Evolutionary conservation across 495 filamentous ascomycete genomes (phyloP), one percentile per base, ranked within the genome.

Genomic region (Pyrenula aspistea): DNA sequence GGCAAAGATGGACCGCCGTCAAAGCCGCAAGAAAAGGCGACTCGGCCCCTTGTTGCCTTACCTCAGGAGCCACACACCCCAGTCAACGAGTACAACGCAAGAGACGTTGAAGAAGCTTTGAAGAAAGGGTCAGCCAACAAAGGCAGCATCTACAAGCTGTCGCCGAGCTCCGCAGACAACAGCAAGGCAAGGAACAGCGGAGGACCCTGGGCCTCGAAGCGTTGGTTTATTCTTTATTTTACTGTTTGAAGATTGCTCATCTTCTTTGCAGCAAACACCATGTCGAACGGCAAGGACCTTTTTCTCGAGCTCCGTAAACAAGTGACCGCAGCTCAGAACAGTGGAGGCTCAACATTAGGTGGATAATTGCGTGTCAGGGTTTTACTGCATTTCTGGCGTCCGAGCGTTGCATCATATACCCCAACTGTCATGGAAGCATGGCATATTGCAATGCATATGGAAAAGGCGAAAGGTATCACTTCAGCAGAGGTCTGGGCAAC

Each of bases 231-330:
- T 25, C 22, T 24, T n/a, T 21, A n/a, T 24, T 50, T 24, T 15
- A n/a, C 15, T 50, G 22, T 24, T 31, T 59, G 11, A 12, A 19
- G 49, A n/a, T 53, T 4, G 52, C 55, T 65, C 24, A 70, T 53
- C 56, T 36, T 19, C 10, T 0, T 0, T 56, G 36, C 60, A 80
- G 77, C 75, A 23, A 78, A 78, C 55, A 68, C 66, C 2, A 80
- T 79, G 77, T 73, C 69, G 8, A 79, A 71, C 56, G 75, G 76
- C 10, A 78, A 76, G 63, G 77, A 80, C 51, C 79, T 80, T 62
- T 79, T 76, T 56, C 60, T 76, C 54, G 77, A 79, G 57, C 70
- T 80, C 19, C 71, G 75, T 3, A 79, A 78, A 61, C 75, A 79
- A 56, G 61, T 79, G 2, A 68, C 75, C 10, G 53, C 67, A 10